Evolutionary conservation across 495 filamentous ascomycete species (phyloP).

Genomic region (Cryomyces antarcticus): DNA sequence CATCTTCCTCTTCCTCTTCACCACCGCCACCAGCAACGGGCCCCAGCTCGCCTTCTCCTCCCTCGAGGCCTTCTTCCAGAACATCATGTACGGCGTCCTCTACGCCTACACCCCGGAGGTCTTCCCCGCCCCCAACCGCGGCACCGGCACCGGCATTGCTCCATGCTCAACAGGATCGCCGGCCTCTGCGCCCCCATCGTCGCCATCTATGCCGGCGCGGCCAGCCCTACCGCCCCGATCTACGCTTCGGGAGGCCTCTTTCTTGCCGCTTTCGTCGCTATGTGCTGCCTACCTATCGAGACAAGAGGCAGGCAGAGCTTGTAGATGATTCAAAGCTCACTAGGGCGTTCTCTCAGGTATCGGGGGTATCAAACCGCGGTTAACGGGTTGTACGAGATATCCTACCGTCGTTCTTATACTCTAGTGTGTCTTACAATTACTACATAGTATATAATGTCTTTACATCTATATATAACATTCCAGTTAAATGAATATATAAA

Average conservation of each 20-base stretch:
- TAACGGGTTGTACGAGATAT: too few species aligned
- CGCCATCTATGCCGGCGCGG: constrained; percentile 13
- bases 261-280: constrained; percentile 29
- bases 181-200: constrained; percentile 39
- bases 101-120: constrained; percentile 38
- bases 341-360: too few species aligned
- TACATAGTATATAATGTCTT: too few species aligned
- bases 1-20: constrained; percentile 39
- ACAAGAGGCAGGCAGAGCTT: constrained; percentile 30
- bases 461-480: too few species aligned
- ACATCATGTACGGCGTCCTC: constrained; percentile 42
- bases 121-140: constrained; percentile 36
- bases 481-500: too few species aligned
- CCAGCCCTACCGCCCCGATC: constrained; percentile 28
- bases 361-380: too few species aligned
- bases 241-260: constrained; percentile 32
- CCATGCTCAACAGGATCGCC: constrained; percentile 34
- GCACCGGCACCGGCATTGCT: constrained; percentile 38
- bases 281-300: constrained; percentile 32
- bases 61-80: constrained; percentile 36
- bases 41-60: constrained; percentile 31
- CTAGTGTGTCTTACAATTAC: too few species aligned
- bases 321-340: too few species aligned
- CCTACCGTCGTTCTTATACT: too few species aligned
- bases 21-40: constrained; percentile 25